Evolutionary conservation across 2,329 filamentous ascomycete species (phyloP), one percentile per base, ranked within the genome.

Genomic region (Aspergillus amoenus): DNA sequence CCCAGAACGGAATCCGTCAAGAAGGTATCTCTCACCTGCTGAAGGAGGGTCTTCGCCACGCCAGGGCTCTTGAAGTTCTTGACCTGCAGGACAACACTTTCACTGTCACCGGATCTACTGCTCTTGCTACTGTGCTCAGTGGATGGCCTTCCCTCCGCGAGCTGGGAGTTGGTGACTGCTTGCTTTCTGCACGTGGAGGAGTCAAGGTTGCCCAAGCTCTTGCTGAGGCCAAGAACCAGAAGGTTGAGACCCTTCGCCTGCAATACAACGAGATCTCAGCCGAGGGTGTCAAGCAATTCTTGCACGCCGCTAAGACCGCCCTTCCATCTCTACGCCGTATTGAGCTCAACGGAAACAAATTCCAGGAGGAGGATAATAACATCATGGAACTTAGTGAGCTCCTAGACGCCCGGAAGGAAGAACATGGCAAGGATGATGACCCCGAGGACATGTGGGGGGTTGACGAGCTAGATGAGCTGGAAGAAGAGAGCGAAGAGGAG

Each of bases 21-120:
- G 92, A 97, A 75, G 94, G 94, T 59, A 94, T 97, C 69, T 87
- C 87, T 47, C 84, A 88, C 64, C 81, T 99, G 56, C 79, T 99
- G 62, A 87, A 84, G 59, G 82, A 93, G 52, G 94, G 94, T 61
- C 81, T 99, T 52, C 84, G 82, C 62, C 82, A 90, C 67, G 85
- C 91, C 50, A 81, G 79, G 32, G 79, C 81, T 44, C 82, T 99
- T 55, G 81, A 88, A 71, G 84, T 92, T 13, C 79, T 99, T 52
- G 94, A 99, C 78, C 80, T 99, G 60, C 93, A 99, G 75, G 94
- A 99, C 78, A 99, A 99, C 78, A 97, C 94, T 0, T 97, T 97
- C 73, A 97, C 93, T 9, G 75, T 88, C 40, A 81, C 83, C 61
- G 94, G 93, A 22, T 90, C 91, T 30, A 88, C 82, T 66, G 91